Evolutionary conservation across 106 monocot genomes (phyloP).

Genomic region (Apostasia ramifera): DNA sequence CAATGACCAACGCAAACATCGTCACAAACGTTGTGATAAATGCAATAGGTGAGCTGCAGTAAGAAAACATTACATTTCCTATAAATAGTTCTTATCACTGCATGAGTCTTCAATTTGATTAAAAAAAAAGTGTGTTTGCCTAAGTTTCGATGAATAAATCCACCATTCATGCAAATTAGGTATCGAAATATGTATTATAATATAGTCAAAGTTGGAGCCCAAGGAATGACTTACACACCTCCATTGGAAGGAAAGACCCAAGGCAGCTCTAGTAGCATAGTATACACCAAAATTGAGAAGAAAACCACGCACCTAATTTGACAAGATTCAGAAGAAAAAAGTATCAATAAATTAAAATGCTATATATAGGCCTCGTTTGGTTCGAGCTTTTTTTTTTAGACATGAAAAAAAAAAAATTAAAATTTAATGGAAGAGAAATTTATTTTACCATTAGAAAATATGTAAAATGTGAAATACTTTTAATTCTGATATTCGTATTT

Average conservation of each 20-base stretch:
- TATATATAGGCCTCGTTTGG: no score
- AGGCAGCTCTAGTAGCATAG: constrained; percentile 89
- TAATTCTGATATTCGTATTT: no score
- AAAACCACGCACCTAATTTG: constrained; percentile 82
- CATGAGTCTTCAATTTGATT: constrained; percentile 49
- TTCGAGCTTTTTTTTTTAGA: not conserved
- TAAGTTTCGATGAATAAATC: not conserved
- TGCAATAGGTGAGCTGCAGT: constrained; percentile 88
- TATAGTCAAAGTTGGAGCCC: not conserved
- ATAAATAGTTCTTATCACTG: constrained; percentile 35
- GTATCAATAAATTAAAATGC: no score
- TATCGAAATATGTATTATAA: not conserved
- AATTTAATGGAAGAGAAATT: not conserved
- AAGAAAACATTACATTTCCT: constrained; percentile 34
- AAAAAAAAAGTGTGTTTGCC: constrained; percentile 14
- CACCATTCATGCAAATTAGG: constrained; percentile 17
- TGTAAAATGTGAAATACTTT: no score
- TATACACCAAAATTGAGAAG: constrained; percentile 99
- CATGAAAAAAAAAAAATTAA: not conserved
- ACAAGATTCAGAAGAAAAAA: not conserved
- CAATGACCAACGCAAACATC: constrained; percentile 95
- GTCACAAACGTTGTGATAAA: constrained; percentile 96
- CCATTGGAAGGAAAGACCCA: constrained; percentile 88
- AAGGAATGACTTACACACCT: constrained; percentile 28
- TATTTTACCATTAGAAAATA: not conserved